Evolutionary conservation across 768 basidiomycete genomes (phyloP).

Genomic region (Hydnomerulius pinastri): DNA sequence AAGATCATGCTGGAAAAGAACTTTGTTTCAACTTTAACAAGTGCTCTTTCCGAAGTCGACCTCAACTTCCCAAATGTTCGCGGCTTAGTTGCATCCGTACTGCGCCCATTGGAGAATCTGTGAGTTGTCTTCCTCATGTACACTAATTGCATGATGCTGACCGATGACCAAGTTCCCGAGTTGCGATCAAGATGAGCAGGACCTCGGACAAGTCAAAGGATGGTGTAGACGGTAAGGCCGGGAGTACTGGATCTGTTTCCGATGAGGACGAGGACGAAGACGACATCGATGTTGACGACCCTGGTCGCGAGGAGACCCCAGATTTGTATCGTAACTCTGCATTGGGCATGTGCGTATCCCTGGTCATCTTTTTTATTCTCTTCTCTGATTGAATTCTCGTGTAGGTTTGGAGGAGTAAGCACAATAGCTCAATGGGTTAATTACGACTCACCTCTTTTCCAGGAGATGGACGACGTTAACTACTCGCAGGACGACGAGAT

Average conservation of each 20-base stretch:
- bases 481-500: slow-evolving; percentile 72
- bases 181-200: slow-evolving; percentile 98
- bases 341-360: slow-evolving; percentile 76
- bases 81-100: slow-evolving; percentile 79
- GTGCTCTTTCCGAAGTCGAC: slow-evolving; percentile 87
- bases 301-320: slow-evolving; percentile 76
- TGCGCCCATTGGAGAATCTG: slow-evolving; percentile 90
- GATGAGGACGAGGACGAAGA: slow-evolving; percentile 57
- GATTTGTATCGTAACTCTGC: slow-evolving; percentile 97
- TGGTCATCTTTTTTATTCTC: not conserved
- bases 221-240: slow-evolving; percentile 43
- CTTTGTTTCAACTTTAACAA: slow-evolving; percentile 87
- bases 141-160: slow-evolving; percentile 1
- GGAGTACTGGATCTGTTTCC: slow-evolving; percentile 44
- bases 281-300: slow-evolving; percentile 57
- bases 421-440: slow-evolving; percentile 2
- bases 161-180: slow-evolving; percentile 66
- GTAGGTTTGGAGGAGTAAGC: slow-evolving; percentile 79
- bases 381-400: slow-evolving; percentile 10
- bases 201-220: slow-evolving; percentile 69
- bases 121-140: slow-evolving; percentile 41
- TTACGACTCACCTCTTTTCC: slow-evolving; percentile 17
- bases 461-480: slow-evolving; percentile 87
- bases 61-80: slow-evolving; percentile 93
- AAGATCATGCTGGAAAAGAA: slow-evolving; percentile 99